Base-by-base conservation (phyloP, 2,329 filamentous ascomycete genomes). In the Trichoderma sp. region DNA sequence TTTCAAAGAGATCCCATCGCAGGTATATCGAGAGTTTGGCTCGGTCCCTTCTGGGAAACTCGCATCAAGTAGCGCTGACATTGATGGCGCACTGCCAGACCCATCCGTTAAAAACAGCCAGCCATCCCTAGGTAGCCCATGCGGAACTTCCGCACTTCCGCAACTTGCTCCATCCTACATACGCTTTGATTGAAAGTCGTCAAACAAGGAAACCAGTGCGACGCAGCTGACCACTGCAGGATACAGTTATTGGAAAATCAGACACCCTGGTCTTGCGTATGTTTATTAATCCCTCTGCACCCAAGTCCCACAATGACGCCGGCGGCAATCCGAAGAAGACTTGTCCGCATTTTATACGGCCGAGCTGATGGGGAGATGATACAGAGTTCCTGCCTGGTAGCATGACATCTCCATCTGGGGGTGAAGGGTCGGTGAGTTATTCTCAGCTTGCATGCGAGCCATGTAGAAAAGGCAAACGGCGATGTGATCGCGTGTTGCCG, bases 91-190 rank as follows among this genome's bases (percentile, higher is more conserved):
- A 35, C 24, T 37, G 13, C 43, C 21, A 52, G 29, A 14, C 13
- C 33, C 27, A 27, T 27, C 4, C 27, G 27, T 27, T 49, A 33
- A 49, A 16, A 40, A 40, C 5, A 62, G n/a, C 31, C 33, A 40
- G 19, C 31, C 31, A 10, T 33, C 8, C 14, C 13, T 52, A 7
- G 29, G 29, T 31, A 33, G 43, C 59, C 1, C 13, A 21, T 35
- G 59, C 59, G 59, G 59, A 35, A 52, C 19, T 62, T 52, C 59
- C 59, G 40, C 59, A 62, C 4, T 2, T 35, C 59, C 59, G 59
- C 59, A 62, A 1, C 1, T 43, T 35, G 27, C 27, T 24, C 11
- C 59, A 21, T 24, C 40, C 49, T 53, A 21, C 21, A 49, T 14
- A 47, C 29, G 14, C 14, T 47, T n/a, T 10, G 33, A 37, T 24